Base-by-base conservation (phyloP, 495 filamentous ascomycete species). In the Tuber microsphaerosporum region DNA sequence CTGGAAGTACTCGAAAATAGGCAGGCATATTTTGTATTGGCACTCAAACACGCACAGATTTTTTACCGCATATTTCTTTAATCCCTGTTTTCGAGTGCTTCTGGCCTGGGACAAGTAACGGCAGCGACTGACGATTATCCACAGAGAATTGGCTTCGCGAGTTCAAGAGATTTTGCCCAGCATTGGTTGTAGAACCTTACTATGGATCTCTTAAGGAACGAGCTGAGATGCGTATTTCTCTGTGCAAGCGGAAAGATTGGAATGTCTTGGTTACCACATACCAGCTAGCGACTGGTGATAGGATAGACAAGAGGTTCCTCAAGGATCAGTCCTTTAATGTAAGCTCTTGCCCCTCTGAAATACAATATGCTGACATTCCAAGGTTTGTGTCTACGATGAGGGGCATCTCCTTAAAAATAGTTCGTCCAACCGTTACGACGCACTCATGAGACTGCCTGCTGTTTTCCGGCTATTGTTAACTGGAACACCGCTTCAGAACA, bases 211-310 rank as follows among this genome's bases (percentile, higher is more conserved):
- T 92, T 78, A 85, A 84, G 22, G 87, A 92, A 77, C 86, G 92
- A 26, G 86, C 86, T 4, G 86, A 87, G 70, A 91, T 93, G 77
- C 90, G 89, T n/a, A 85, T 89, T 0, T 83, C 87, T 7, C 91
- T 94, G 65, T 84, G 89, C 51, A 86, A 90, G 17, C 87, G 90
- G 71, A 85, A 88, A 3, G 83, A 83, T 9, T 90, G 95, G 83
- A 92, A 97, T 81, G 93, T 97, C 2, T 87, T 99, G 34, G 87
- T 99, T 73, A 97, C 96, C 0, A 97, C 94, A 0, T 99, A 99
- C 80, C 90, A 92, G 46, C 87, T 92, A 48, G 90, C 91, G 1
- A 88, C 88, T 73, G 86, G 84, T n/a, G 87, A 88, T 74, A 88
- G 87, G 73, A 83, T 87, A 17, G 92, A 94, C 81, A 88, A 89